Evolutionary conservation across 139 green algal genomes (phyloP), one percentile per base, ranked within the genome.

Genomic region (Coccomyxa sp.): DNA sequence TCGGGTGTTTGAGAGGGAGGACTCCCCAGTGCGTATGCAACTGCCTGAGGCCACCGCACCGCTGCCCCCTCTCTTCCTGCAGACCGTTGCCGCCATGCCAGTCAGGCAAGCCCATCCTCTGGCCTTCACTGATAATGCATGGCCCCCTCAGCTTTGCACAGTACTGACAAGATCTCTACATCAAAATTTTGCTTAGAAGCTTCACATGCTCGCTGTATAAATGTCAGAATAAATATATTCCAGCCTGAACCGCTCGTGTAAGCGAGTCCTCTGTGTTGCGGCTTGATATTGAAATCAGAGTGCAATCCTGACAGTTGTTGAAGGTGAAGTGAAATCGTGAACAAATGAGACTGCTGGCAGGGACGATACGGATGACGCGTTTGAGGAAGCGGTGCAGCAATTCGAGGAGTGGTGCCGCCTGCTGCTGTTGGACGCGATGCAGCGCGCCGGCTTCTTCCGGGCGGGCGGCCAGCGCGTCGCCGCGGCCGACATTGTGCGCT

Each of bases 351-450:
- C 3, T 51, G 38, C 38, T 51, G 38, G 38, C 38, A 51, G 38
- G 38, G 38, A 51, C 7, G 38, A 51, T 7, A 51, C 38, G 38
- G 38, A 7, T 71, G 63, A 21, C 1, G 63, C 18, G 63, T 71
- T 71, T 25, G 21, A 21, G 63, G 63, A 21, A 4, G 63, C 21
- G 18, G 63, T 71, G 9, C 18, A 11, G 21, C 18, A 71, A 9
- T 71, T 71, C 9, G 63, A 71, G 63, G 63, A 9, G 18, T 71
- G 63, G 63, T 28, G 18, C 18, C 23, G 14, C 23, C 67, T 79
- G 10, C 67, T 79, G 67, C 80, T 83, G 80, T 67, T 83, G 23
- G 80, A 77, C 14, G 80, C 38, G 9, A n/a, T 83, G 45, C 80
- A 83, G 80, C 80, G 51, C 15, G 25, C n/a, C 25, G 80, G 80